Evolutionary conservation across 345 rosid species (phyloP).

Genomic region (Heritiera fomes): DNA sequence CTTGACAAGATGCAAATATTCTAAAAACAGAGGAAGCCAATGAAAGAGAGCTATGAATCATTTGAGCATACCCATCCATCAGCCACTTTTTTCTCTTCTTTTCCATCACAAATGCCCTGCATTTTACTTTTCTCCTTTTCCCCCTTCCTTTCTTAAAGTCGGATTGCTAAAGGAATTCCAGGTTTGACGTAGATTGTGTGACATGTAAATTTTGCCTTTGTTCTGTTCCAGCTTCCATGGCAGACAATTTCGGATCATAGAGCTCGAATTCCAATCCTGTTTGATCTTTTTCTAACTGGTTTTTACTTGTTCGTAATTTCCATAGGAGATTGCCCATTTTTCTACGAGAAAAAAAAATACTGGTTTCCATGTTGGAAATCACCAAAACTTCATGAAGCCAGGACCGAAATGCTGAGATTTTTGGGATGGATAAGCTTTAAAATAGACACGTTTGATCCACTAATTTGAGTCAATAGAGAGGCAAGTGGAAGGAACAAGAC

Average conservation of each 20-base stretch:
- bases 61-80: too few species aligned
- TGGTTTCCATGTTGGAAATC: neutral
- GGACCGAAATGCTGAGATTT: neutral
- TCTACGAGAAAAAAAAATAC: neutral
- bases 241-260: neutral
- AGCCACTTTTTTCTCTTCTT: neutral
- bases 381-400: neutral
- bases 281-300: neutral
- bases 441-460: neutral
- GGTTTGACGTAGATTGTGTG: neutral
- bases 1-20: too few species aligned
- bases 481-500: slow-evolving; percentile 21
- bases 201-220: neutral
- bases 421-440: slow-evolving; percentile 1
- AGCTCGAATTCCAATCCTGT: neutral
- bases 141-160: too few species aligned
- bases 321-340: neutral
- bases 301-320: neutral
- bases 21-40: too few species aligned
- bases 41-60: too few species aligned
- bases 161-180: neutral
- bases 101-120: too few species aligned
- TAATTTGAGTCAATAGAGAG: neutral
- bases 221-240: neutral
- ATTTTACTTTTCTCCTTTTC: too few species aligned